Percentiles rank a stretch among this genome's conserved stretches.
Evolutionary conservation across 2,329 filamentous ascomycete species (phyloP).

Genomic region (Fusarium subglutinans): DNA sequence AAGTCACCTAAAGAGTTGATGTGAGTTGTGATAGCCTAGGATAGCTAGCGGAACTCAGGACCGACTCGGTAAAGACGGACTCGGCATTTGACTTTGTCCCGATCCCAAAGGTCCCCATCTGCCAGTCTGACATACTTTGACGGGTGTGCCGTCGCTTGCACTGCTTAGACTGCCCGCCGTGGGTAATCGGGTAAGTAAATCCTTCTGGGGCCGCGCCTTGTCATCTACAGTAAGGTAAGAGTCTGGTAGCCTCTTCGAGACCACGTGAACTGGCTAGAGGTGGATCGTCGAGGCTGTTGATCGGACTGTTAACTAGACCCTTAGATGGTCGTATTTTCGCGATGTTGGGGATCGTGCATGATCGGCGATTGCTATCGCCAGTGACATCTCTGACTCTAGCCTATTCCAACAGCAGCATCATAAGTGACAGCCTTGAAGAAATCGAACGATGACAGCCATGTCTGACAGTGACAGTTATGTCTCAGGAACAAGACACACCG

Average conservation of each 20-base stretch:
- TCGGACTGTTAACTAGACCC: not conserved
- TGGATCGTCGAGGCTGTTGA: conserved; percentile 14
- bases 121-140: conserved; percentile 5
- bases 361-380: conserved; percentile 15
- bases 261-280: conserved; percentile 21
- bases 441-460: not conserved
- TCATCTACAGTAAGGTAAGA: conserved; percentile 5
- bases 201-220: conserved; percentile 4
- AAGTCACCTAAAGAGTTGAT: conserved; percentile 14
- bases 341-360: not conserved
- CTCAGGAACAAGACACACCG: conserved; percentile 14
- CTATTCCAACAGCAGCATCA: conserved; percentile 5
- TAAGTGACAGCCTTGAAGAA: not conserved
- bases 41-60: conserved; percentile 3
- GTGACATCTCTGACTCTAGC: conserved; percentile 1
- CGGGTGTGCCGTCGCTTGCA: conserved; percentile 8
- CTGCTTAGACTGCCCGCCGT: conserved; percentile 1
- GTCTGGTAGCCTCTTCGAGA: conserved; percentile 2
- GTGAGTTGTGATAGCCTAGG: not conserved
- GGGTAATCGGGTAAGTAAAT: conserved; percentile 12
- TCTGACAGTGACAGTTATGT: conserved; percentile 11
- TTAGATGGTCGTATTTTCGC: not conserved
- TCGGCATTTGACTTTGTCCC: conserved; percentile 33
- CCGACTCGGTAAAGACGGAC: conserved; percentile 28
- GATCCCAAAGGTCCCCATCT: conserved; percentile 3